These are phyloP conservation scores for Ilex asprella DNA, from an alignment of 257 asterid species.

Conservation along the genomic window DNA sequence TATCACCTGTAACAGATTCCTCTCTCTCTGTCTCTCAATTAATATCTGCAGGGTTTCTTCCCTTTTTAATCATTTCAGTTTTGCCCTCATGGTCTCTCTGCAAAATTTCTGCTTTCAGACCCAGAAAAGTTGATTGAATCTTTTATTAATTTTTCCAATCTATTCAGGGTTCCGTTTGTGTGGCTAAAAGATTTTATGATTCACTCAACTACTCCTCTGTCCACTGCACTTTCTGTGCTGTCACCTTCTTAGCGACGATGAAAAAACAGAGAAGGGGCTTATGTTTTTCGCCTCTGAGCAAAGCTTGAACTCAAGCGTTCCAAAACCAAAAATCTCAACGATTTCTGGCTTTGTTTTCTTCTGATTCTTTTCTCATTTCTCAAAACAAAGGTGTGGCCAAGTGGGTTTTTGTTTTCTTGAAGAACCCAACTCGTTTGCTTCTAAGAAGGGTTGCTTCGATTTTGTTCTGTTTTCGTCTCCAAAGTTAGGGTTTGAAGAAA, in stretches of 20 bases:
- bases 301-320: conserved; percentile 1
- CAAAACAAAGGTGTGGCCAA: conserved; percentile 9
- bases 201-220: conserved; percentile 16
- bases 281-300: conserved; percentile 12
- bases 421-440: conserved; percentile 3
- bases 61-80: conserved; percentile 18
- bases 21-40: not conserved
- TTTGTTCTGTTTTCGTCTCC: conserved; percentile 18
- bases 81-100: conserved; percentile 9
- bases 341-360: conserved; percentile 10
- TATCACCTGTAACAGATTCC: conserved; percentile 20
- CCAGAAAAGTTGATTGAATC: conserved; percentile 10
- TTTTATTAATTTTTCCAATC: conserved; percentile 24
- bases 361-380: conserved; percentile 9
- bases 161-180: conserved; percentile 16
- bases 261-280: conserved; percentile 11
- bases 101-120: conserved; percentile 5
- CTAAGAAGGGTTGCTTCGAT: conserved; percentile 2
- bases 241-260: conserved; percentile 14
- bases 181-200: conserved; percentile 15
- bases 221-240: conserved; percentile 8
- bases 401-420: conserved; percentile 19
- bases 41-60: not conserved
- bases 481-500: conserved; percentile 11
- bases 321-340: conserved; percentile 4